Conservation (phyloP, 352 stramenopile species). For the Elongisporangium prolatum region DNA sequence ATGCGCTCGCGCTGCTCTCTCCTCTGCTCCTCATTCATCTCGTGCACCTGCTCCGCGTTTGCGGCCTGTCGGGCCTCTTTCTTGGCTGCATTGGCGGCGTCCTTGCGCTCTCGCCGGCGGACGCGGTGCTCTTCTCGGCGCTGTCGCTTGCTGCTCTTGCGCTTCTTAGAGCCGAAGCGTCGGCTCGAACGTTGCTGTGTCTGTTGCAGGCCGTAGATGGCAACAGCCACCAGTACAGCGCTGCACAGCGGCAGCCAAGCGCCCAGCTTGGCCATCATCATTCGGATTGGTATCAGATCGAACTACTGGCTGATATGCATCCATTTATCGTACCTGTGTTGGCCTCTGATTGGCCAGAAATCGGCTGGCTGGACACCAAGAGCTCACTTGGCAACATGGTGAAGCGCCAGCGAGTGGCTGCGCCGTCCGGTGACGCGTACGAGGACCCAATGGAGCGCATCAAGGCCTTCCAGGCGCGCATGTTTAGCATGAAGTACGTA, state of each 20-base stretch:
- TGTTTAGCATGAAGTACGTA: conserved; percentile 47
- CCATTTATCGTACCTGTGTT: background rate
- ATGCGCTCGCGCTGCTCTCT: conserved; percentile 45
- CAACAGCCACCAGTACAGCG: background rate
- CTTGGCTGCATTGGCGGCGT: conserved; percentile 18
- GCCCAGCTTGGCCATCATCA: background rate
- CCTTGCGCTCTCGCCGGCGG: conserved; percentile 24
- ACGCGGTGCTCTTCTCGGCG: conserved; percentile 11
- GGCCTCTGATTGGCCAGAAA: conserved; percentile 21
- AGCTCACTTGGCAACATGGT: conserved; percentile 12
- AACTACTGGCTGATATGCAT: background rate
- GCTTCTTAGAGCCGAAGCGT: background rate
- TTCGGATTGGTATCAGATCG: background rate
- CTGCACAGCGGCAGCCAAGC: background rate
- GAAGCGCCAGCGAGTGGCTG: conserved; percentile 16
- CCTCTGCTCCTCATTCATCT: conserved; percentile 41
- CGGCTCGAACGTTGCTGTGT: background rate
- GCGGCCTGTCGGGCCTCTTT: conserved; percentile 14
- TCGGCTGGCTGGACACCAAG: conserved; percentile 9
- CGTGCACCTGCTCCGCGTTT: conserved; percentile 1
- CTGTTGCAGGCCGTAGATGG: background rate
- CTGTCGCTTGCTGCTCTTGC: conserved; percentile 7
- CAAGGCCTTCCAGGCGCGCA: conserved; percentile 39
- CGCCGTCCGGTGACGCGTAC: conserved; percentile 3
- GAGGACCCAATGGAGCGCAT: conserved; percentile 38